Evolutionary conservation across 2,329 filamentous ascomycete genomes (phyloP).

Genomic region (Ceratocystis eucalypticola): DNA sequence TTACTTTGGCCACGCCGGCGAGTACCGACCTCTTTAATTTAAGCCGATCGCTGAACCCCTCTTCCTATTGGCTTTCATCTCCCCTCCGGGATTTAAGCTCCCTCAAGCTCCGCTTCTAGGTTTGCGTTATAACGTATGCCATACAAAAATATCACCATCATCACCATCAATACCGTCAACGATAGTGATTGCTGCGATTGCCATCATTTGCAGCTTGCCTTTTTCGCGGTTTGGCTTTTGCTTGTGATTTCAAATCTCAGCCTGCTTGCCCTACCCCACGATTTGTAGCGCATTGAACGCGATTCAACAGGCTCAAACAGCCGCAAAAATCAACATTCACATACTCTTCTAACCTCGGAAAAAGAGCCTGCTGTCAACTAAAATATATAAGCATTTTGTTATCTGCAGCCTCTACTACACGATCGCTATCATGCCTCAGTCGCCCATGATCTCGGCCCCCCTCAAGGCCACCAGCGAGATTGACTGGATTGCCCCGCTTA

Average conservation of each 20-base stretch:
- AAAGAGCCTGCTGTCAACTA: no score
- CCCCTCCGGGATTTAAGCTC: not conserved
- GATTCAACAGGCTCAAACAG: no score
- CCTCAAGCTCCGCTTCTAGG: not conserved
- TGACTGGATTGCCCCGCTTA: conserved; percentile 88
- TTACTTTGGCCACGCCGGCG: no score
- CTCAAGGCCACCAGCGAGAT: conserved; percentile 94
- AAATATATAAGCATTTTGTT: not conserved
- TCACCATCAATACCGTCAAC: not conserved
- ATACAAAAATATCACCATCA: not conserved
- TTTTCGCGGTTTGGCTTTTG: not conserved
- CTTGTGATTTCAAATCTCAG: not conserved
- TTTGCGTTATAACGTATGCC: not conserved
- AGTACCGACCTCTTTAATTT: conserved; percentile 4
- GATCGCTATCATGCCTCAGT: conserved; percentile 52
- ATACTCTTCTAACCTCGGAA: no score
- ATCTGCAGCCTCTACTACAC: not conserved
- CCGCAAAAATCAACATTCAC: no score
- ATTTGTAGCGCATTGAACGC: no score
- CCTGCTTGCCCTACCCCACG: no score
- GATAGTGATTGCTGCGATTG: not conserved
- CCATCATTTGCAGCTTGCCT: not conserved
- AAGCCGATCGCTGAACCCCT: not conserved
- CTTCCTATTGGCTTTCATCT: not conserved
- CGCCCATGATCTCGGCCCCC: conserved; percentile 89